Conservation (phyloP, 306 rosid species). For the Biancaea sappan region DNA sequence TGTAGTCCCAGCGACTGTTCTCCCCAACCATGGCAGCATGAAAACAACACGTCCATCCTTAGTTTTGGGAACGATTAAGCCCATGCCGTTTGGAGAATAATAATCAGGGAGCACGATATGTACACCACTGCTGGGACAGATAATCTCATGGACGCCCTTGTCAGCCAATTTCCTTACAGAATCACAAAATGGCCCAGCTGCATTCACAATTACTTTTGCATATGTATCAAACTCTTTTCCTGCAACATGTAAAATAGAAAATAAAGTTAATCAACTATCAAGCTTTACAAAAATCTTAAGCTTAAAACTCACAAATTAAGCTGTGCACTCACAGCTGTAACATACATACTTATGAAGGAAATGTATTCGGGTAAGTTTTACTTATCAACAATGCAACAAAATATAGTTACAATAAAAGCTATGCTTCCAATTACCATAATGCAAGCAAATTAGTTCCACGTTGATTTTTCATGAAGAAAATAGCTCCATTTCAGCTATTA, state of each 20-base stretch:
- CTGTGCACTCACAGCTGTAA: not conserved
- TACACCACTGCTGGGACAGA: slow-evolving; percentile 87
- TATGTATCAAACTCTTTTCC: slow-evolving; percentile 78
- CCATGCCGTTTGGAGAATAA: slow-evolving; percentile 93
- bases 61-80: slow-evolving; percentile 84
- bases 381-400: slow-evolving; percentile 3
- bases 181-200: slow-evolving; percentile 90
- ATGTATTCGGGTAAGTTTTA: not conserved
- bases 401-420: no score
- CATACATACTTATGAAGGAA: not conserved
- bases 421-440: no score
- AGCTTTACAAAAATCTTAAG: not conserved
- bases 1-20: slow-evolving; percentile 88
- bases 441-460: not conserved
- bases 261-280: slow-evolving; percentile 1
- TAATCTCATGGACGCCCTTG: slow-evolving; percentile 55
- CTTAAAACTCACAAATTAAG: slow-evolving; percentile 5
- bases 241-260: slow-evolving; percentile 43
- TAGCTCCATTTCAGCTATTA: not conserved
- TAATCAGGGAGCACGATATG: slow-evolving; percentile 86
- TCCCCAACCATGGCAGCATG: slow-evolving; percentile 92
- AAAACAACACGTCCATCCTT: slow-evolving; percentile 90
- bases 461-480: not conserved
- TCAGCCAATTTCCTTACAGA: slow-evolving; percentile 76
- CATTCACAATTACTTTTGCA: slow-evolving; percentile 84